Base-by-base conservation (phyloP, 768 basidiomycete genomes). In the Russula earlei region DNA sequence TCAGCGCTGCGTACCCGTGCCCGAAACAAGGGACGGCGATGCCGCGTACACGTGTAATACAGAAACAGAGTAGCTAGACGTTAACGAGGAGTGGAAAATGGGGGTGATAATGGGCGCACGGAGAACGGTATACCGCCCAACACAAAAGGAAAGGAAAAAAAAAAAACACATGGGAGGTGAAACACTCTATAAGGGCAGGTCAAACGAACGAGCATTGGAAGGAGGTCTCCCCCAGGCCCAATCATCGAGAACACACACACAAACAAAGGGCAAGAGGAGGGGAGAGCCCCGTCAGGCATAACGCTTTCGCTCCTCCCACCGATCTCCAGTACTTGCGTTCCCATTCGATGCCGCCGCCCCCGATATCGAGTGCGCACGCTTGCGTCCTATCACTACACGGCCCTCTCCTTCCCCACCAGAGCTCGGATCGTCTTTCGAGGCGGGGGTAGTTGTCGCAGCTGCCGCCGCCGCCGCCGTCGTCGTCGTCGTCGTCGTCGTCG, bases 291-390 rank as follows among this genome's bases (percentile, higher is more conserved):
- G 3, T 55, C 47, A 49, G 10, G 37, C 20, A 2, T 52, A 17
- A 56, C 47, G 38, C 27, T 55, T 49, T 29, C 48, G 46, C 34
- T 49, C 47, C 41, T 46, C 27, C 54, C 48, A 49, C 40, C 54
- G 47, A 49, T 49, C 36, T 19, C 47, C 41, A 43, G 20, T 25
- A 19, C 4, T 14, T 14, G 5, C 19, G 9, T 22, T 27, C 54
- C 40, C 14, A 17, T 31, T 34, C 31, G 24, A 37, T 17, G 17
- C 17, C 2, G 36, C 36, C 36, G 20, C 25, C 36, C 33, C 59
- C 43, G 49, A 52, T n/a, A 22, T n/a, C 29, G 46, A 46, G 38
- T 47, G 49, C 15, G 49, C 25, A 36, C 60, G 60, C 53, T 59
- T 61, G 47, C 57, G 60, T 6, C 59, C 56, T 3, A 49, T 34